Percentiles rank a stretch among this genome's conserved stretches.
Evolutionary conservation across 768 basidiomycete genomes (phyloP).

Genomic region (Scleroderma citrinum): DNA sequence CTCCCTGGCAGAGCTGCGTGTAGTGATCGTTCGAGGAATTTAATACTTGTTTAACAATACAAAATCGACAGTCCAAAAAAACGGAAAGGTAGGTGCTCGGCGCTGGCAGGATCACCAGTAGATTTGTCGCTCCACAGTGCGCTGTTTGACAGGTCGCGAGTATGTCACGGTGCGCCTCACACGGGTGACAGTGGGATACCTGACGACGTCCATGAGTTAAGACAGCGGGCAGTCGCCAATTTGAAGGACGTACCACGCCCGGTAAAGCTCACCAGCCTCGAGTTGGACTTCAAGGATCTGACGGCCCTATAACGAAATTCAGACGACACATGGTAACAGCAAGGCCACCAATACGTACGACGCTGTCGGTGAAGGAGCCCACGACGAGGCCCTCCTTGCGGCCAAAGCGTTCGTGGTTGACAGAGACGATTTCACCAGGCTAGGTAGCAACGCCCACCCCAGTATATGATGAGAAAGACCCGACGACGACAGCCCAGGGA

Average conservation of each 20-base stretch:
- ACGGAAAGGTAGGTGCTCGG: conserved; percentile 1
- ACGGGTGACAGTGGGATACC: conserved; percentile 76
- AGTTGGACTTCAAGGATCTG: conserved; percentile 81
- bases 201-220: conserved; percentile 19
- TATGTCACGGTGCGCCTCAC: conserved; percentile 69
- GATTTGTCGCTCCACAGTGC: conserved; percentile 68
- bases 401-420: conserved; percentile 57
- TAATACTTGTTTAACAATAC: conserved; percentile 28
- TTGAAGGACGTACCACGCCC: conserved; percentile 48
- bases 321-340: background rate
- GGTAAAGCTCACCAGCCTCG: conserved; percentile 60
- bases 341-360: conserved; percentile 39
- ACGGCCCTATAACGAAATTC: conserved; percentile 50
- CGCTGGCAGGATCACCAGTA: conserved; percentile 51
- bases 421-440: conserved; percentile 80
- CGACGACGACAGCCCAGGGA: background rate
- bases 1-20: conserved; percentile 51
- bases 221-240: background rate
- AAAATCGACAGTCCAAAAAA: conserved; percentile 22
- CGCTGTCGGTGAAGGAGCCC: conserved; percentile 64
- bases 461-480: background rate
- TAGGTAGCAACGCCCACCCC: conserved; percentile 20
- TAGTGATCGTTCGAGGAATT: conserved; percentile 31
- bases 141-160: conserved; percentile 43
- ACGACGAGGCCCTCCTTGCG: conserved; percentile 76